phyloP scores from a whole-genome alignment of 768 basidiomycete species.

The Lentinula edodes region DNA sequence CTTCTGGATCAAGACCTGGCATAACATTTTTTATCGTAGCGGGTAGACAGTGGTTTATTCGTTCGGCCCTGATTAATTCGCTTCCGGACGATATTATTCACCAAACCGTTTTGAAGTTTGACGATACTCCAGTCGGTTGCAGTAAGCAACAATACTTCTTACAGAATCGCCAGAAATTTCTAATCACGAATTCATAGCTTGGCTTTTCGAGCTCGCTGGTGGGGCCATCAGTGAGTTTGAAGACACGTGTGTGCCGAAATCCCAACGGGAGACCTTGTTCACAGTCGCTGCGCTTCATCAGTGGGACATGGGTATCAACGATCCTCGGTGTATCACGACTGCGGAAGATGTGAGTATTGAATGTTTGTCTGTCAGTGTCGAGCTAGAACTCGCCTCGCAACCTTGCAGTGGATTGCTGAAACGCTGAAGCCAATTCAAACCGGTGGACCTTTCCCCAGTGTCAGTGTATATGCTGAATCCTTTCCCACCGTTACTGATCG shows the following conservation, averaged over 20 bases:
- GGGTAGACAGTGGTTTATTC: conserved; percentile 88
- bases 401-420: conserved; percentile 66
- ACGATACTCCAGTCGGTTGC: conserved; percentile 83
- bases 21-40: conserved; percentile 31
- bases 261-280: conserved; percentile 75
- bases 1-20: background rate
- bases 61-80: conserved; percentile 76
- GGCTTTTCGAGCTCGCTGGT: conserved; percentile 89
- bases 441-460: conserved; percentile 83
- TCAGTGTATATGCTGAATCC: conserved; percentile 33
- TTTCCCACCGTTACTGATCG: conserved; percentile 6
- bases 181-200: conserved; percentile 42
- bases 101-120: conserved; percentile 75
- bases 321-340: conserved; percentile 73
- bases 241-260: conserved; percentile 68
- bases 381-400: conserved; percentile 3
- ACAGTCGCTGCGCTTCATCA: conserved; percentile 89
- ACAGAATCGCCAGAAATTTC: background rate
- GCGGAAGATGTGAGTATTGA: conserved; percentile 64
- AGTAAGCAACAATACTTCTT: conserved; percentile 47
- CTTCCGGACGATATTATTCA: conserved; percentile 85
- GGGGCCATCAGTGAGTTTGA: conserved; percentile 74
- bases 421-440: conserved; percentile 66
- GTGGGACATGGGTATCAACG: conserved; percentile 82
- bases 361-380: background rate